phyloP scores from a whole-genome alignment of 2,329 filamentous ascomycete genomes.

The Thermomyces lanuginosus region DNA sequence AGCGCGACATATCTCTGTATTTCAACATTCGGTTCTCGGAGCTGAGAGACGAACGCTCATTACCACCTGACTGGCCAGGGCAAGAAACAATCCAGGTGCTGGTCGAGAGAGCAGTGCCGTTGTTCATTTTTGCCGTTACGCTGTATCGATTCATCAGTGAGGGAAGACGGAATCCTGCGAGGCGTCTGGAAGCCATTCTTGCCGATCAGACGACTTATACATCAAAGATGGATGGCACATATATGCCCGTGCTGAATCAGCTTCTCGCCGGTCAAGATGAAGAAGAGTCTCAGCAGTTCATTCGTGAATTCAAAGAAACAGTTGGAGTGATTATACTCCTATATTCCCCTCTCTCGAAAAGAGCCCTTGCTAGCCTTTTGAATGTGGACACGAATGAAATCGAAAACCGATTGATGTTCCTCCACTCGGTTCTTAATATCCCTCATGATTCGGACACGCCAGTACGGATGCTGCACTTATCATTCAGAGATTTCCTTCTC shows the following conservation, averaged over 20 bases:
- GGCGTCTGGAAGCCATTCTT: slow-evolving; percentile 7
- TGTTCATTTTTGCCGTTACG: slow-evolving; percentile 7
- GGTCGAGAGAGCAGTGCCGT: slow-evolving; percentile 12
- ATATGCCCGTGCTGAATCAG: slow-evolving; percentile 12
- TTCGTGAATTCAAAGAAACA: slow-evolving; percentile 9
- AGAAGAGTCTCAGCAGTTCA: slow-evolving; percentile 5
- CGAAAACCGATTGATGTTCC: neutral
- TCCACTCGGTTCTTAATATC: slow-evolving; percentile 9
- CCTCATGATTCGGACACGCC: slow-evolving; percentile 5
- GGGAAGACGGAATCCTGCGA: slow-evolving; percentile 6
- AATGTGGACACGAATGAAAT: slow-evolving; percentile 4
- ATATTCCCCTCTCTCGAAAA: slow-evolving; percentile 9
- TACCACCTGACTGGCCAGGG: slow-evolving; percentile 12
- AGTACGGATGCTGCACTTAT: slow-evolving; percentile 13
- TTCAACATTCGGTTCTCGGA: slow-evolving; percentile 8
- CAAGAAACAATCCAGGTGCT: slow-evolving; percentile 10
- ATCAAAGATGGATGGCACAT: slow-evolving; percentile 13
- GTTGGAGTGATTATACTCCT: slow-evolving; percentile 12
- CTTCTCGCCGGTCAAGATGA: slow-evolving; percentile 7
- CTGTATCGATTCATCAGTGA: slow-evolving; percentile 13
- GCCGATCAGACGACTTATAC: slow-evolving; percentile 4
- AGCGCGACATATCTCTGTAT: slow-evolving; percentile 14
- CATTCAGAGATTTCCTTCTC: slow-evolving; percentile 19
- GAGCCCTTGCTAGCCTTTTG: slow-evolving; percentile 7
- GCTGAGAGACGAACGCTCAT: slow-evolving; percentile 3